Evolutionary conservation across 305 asterid genomes (phyloP), one percentile per base, ranked within the genome.

Genomic region (Plantago coronopus): DNA sequence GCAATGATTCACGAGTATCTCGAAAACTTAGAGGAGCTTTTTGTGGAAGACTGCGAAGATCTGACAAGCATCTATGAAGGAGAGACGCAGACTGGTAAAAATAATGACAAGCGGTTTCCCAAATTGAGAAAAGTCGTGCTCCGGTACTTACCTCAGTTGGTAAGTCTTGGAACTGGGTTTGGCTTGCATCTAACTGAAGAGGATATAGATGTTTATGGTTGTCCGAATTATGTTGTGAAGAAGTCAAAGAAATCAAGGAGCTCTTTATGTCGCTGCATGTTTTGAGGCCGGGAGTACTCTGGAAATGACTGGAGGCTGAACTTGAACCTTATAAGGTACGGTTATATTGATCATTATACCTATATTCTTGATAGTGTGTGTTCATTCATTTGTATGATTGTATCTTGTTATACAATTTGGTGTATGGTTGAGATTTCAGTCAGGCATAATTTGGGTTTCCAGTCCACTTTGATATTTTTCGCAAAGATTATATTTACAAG

Each of bases 61-160:
- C 21, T 64, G 27, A 19, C 14, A 54, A 20, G 42, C 19, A 47
- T 65, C 19, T 48, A 22, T 17, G 27, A 65, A 31, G 14, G 13
- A 12, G 37, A 37, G 17, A 57, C 12, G 7, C 17, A 34, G 38
- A 48, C 2, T 18, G 44, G 17, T 27, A 9, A 57, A 25, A 20
- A 37, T 11, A 63, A 47, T 1, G 29, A 0, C 18, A 3, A 16
- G 9, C 16, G 57, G 45, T 63, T 65, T 57, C 70, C 70, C 57
- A 58, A 42, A 21, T n/a, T 65, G 44, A 57, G 2, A 37, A 18
- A 57, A 7, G 44, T 65, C 5, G 34, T 19, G 15, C 64, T 65
- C 17, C 64, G 64, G n/a, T 46, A 65, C 64, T 65, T 65, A 7
- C 70, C 64, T 37, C n/a, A 23, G 64, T 48, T 65, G 58, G 64